Evolutionary conservation across 2,329 filamentous ascomycete genomes (phyloP), one percentile per base, ranked within the genome.

Genomic region (Monilinia aucupariae): DNA sequence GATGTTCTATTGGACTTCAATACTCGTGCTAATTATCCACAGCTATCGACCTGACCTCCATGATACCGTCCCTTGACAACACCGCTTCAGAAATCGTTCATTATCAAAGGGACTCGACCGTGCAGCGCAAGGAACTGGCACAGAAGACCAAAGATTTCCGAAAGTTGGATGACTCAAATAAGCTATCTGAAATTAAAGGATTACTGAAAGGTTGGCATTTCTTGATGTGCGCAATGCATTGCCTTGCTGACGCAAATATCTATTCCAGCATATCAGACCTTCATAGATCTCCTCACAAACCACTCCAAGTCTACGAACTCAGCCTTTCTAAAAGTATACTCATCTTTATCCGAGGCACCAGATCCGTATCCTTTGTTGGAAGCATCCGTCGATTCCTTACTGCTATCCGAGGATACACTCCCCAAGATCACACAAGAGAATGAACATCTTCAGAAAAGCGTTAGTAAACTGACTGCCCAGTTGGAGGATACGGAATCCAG

Each of bases 101-200:
- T 54, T 92, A 96, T 74, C 96, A 99, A 74, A 85, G 92, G 71
- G 94, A 97, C 76, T 91, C 93, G n/a, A 89, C 96, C 5, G 88
- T 97, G 0, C 93, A 99, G 75, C 85, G 94, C 60, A 99, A 99
- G 74, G 96, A 99, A 65, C 81, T 99, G 25, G 94, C 96, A n/a
- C 92, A 97, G 74, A 97, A 97, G 81, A 99, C 94, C 0, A 99
- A 99, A 73, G 93, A 97, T 71, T 99, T 97, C 71, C 83, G 92
- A 65, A 97, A 97, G 75, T 82, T 96, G 13, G 93, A 97, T 70
- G 92, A 99, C 79, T 79, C 88, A 13, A 85, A 84, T 63, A 99
- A 97, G 76, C 78, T 99, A 61, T 81, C 81, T 6, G 94, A 99
- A 75, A 86, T 96, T 78, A 99, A 97, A 77, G 85, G 85, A 47